phyloP scores from a whole-genome alignment of 2,329 filamentous ascomycete species.

The Verticillium isaacii region DNA sequence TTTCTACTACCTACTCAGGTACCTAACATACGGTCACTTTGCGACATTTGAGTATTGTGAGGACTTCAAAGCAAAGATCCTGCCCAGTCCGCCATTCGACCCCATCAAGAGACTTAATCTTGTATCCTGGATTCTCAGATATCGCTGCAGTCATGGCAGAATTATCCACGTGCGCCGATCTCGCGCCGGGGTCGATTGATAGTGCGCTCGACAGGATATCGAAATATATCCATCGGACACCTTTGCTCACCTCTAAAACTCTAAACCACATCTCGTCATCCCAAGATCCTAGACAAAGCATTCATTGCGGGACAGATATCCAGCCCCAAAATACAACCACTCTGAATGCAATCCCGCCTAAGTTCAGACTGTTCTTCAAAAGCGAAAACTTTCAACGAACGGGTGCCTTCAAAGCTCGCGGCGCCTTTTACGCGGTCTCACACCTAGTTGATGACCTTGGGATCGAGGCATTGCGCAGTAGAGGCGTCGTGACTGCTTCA shows the following conservation, averaged over 20 bases:
- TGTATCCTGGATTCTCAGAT: too few relatives aligned
- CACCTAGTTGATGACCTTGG: slow-evolving; percentile 39
- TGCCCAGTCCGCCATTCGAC: too few relatives aligned
- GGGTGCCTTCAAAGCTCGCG: slow-evolving; percentile 63
- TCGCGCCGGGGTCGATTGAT: background rate
- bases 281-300: background rate
- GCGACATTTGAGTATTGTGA: too few relatives aligned
- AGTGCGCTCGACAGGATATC: background rate
- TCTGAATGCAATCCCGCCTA: background rate
- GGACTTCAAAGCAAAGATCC: too few relatives aligned
- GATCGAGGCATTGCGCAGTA: slow-evolving; percentile 22
- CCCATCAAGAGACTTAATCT: too few relatives aligned
- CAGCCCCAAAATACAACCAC: too few relatives aligned
- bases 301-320: too few relatives aligned
- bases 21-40: too few relatives aligned
- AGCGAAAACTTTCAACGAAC: slow-evolving; percentile 59
- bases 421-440: slow-evolving; percentile 56
- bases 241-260: background rate
- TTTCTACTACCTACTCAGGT: too few relatives aligned
- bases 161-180: too few relatives aligned
- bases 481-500: background rate
- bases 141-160: too few relatives aligned
- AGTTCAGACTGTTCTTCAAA: background rate
- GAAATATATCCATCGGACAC: background rate
- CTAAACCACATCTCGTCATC: background rate